A percentile compares a stretch with the other conserved stretches of the same genome.
Evolutionary conservation across 257 asterid species (phyloP).

Genomic region (Marsdenia floribunda): DNA sequence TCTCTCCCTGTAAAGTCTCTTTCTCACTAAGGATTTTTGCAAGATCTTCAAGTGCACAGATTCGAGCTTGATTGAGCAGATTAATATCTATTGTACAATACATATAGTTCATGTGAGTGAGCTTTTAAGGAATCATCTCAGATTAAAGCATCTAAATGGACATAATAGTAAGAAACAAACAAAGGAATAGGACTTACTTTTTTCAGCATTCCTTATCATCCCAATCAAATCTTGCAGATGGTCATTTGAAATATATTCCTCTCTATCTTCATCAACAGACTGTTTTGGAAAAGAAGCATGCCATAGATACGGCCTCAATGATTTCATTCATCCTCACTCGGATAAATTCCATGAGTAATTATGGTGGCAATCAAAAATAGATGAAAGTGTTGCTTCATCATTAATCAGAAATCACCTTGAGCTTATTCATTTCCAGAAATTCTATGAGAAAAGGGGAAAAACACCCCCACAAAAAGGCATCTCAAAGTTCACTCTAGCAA

Average conservation of each 20-base stretch:
- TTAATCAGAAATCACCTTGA: not conserved
- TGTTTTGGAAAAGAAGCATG: slow-evolving; percentile 40
- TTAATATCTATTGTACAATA: slow-evolving; percentile 46
- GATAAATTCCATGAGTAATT: slow-evolving; percentile 14
- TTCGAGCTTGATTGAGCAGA: slow-evolving; percentile 82
- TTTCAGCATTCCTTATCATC: slow-evolving; percentile 88
- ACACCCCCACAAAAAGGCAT: not conserved
- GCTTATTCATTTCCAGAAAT: not conserved
- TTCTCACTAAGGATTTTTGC: slow-evolving; percentile 59
- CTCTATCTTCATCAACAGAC: slow-evolving; percentile 49
- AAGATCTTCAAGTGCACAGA: slow-evolving; percentile 69
- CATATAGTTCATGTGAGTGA: not conserved
- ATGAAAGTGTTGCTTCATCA: not conserved
- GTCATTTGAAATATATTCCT: slow-evolving; percentile 40
- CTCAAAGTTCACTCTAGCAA: not conserved
- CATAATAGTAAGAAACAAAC: slow-evolving; percentile 6
- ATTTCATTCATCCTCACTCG: slow-evolving; percentile 2
- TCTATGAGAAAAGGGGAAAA: not conserved
- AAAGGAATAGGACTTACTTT: slow-evolving; percentile 41
- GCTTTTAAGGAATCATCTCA: not conserved
- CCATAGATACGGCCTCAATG: slow-evolving; percentile 24
- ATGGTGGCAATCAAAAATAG: slow-evolving; percentile 4
- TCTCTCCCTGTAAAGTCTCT: slow-evolving; percentile 78
- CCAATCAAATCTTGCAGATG: slow-evolving; percentile 63
- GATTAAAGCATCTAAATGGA: slow-evolving; percentile 7